Percentiles rank a stretch among this genome's conserved stretches.
These are phyloP conservation scores for Trichosphaerium sp. DNA, from an alignment of 78 protist genomes.

Conservation along the genomic window DNA sequence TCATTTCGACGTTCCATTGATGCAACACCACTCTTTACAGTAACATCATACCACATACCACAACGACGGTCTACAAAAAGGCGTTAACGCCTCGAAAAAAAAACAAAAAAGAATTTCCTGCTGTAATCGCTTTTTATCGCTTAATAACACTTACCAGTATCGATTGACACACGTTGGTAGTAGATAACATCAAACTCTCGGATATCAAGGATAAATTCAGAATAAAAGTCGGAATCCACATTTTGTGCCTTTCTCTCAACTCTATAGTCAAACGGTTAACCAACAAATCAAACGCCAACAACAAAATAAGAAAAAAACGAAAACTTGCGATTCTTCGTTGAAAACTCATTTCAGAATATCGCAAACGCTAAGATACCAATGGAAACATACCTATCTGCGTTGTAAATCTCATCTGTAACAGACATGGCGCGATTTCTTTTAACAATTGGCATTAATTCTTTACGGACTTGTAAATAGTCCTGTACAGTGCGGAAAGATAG, in stretches of 20 bases:
- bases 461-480: constrained; percentile 41
- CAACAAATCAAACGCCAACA: not conserved
- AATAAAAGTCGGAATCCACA: constrained; percentile 9
- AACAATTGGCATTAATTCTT: constrained; percentile 11
- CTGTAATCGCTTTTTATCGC: not conserved
- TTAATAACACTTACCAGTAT: constrained; percentile 20
- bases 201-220: constrained; percentile 48
- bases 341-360: no score
- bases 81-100: not conserved
- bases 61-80: not conserved
- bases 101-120: no score
- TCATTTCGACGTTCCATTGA: constrained; percentile 3
- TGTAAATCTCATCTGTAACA: not conserved
- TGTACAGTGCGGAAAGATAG: constrained; percentile 50
- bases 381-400: not conserved
- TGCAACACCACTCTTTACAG: not conserved
- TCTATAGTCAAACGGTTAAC: no score
- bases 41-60: constrained; percentile 64
- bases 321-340: not conserved
- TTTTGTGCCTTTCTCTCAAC: not conserved
- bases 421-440: no score
- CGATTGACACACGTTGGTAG: constrained; percentile 85
- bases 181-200: constrained; percentile 97
- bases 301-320: not conserved
- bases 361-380: no score